Conservation (phyloP, 805 yeast genomes). For the Ogataea glucozyma region DNA sequence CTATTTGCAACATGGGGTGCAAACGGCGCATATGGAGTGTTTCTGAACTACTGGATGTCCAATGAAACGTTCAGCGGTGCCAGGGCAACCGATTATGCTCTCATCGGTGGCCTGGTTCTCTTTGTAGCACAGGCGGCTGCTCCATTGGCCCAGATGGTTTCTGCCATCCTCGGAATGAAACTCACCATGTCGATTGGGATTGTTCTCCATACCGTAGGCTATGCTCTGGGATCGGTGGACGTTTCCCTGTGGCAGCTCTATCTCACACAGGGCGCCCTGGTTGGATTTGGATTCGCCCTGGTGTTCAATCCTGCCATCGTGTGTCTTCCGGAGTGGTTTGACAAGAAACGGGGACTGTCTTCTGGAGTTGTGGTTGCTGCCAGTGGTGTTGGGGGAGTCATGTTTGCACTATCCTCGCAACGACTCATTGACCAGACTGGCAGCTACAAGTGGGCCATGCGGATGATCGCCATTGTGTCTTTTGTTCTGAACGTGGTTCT, state of each 20-base stretch:
- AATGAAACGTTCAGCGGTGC: slow-evolving; percentile 53
- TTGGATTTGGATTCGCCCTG: slow-evolving; percentile 53
- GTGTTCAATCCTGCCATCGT: slow-evolving; percentile 51
- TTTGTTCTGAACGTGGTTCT: slow-evolving; percentile 40
- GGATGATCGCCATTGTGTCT: slow-evolving; percentile 44
- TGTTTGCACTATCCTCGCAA: slow-evolving; percentile 38
- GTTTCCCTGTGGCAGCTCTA: slow-evolving; percentile 50
- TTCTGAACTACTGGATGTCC: slow-evolving; percentile 53
- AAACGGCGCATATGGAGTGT: slow-evolving; percentile 62
- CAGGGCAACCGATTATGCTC: slow-evolving; percentile 54
- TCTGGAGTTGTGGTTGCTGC: slow-evolving; percentile 43
- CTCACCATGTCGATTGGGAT: slow-evolving; percentile 38
- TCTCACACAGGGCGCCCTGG: slow-evolving; percentile 53
- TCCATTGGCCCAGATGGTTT: slow-evolving; percentile 25
- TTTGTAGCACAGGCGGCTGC: slow-evolving; percentile 29
- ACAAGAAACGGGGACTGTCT: slow-evolving; percentile 46
- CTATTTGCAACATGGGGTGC: slow-evolving; percentile 68
- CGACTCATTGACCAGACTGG: slow-evolving; percentile 41
- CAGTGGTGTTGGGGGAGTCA: slow-evolving; percentile 48
- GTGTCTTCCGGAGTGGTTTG: slow-evolving; percentile 61
- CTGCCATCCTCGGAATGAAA: slow-evolving; percentile 26
- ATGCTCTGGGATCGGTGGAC: slow-evolving; percentile 52
- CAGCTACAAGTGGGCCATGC: slow-evolving; percentile 45
- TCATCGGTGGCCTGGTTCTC: slow-evolving; percentile 52
- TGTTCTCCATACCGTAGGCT: slow-evolving; percentile 47